Evolutionary conservation across 176 grass and related monocot genomes (phyloP).

Genomic region (Panicum miliaceum): DNA sequence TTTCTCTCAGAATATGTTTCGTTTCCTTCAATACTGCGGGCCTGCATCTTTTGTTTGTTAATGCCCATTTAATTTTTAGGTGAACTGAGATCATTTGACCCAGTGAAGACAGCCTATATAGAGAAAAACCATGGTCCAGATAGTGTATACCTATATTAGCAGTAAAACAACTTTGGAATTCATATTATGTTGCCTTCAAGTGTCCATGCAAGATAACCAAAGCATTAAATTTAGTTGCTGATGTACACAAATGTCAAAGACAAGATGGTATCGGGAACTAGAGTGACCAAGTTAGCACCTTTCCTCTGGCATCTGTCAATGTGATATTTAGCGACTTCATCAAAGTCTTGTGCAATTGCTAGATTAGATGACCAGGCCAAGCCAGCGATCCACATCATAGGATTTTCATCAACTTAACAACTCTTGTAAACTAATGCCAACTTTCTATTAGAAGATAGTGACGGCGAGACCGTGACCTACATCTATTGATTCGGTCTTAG

Average conservation of each 20-base stretch:
- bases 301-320: not conserved
- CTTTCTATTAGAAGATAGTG: not conserved
- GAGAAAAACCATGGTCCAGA: not conserved
- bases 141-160: not conserved
- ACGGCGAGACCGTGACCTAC: not conserved
- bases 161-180: not conserved
- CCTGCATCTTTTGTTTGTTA: not conserved
- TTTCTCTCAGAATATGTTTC: not conserved
- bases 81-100: not conserved
- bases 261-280: not conserved
- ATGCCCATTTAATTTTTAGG: not conserved
- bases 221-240: not conserved
- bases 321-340: conserved; percentile 33
- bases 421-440: not conserved
- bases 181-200: not conserved
- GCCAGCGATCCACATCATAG: not conserved
- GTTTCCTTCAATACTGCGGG: not conserved
- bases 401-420: not conserved
- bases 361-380: not conserved
- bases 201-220: not conserved
- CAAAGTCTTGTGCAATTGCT: conserved; percentile 14
- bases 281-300: not conserved
- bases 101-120: not conserved
- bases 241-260: not conserved
- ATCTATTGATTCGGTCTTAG: conserved; percentile 36